Evolutionary conservation across 1,139 yeast species (phyloP), one percentile per base, ranked within the genome.

Genomic region (Saccharomyces pastorianus): DNA sequence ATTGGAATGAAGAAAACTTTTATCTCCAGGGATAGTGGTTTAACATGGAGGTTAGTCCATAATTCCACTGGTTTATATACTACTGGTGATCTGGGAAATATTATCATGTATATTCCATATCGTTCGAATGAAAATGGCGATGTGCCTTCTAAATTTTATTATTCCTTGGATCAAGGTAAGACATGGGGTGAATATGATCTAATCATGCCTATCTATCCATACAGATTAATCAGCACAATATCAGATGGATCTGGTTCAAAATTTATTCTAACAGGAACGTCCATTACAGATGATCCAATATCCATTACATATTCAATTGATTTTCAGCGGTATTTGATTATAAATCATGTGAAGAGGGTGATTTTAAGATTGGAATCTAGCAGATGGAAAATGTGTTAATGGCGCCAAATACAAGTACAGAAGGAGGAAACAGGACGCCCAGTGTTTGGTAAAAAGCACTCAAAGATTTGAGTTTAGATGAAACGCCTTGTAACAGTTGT

Each of bases 31-130:
- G 53, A 51, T 34, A 46, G 53, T 4, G 53, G 53, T 25, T 69
- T 77, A 6, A 72, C 84, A 0, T 90, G 96, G 96, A 70, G 69
- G 42, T 67, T 74, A 55, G 79, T 83, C 0, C 64, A 82, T 26
- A 80, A 81, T 46, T 78, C 75, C 44, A 82, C 90, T 1, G 75
- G 82, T 47, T 64, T 76, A 5, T 83, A 80, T 60, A 76, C 85
- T 0, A 85, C 83, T 71, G 96, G 95, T 54, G 96, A 89, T 68
- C 80, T 81, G 56, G 97, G 96, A 51, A 88, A 88, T 66, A 68
- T 88, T 4, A 78, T 88, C 47, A 72, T 87, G 2, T 88, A 89
- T 2, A 73, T 82, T 5, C 67, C 68, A 48, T 69, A 64, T 8
- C 58, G 59, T 14, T 63, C 69, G 27, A 62, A 71, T 7, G 57